Evolutionary conservation across 1,139 yeast genomes (phyloP), one percentile per base, ranked within the genome.

Genomic region (Taphrina deformans): DNA sequence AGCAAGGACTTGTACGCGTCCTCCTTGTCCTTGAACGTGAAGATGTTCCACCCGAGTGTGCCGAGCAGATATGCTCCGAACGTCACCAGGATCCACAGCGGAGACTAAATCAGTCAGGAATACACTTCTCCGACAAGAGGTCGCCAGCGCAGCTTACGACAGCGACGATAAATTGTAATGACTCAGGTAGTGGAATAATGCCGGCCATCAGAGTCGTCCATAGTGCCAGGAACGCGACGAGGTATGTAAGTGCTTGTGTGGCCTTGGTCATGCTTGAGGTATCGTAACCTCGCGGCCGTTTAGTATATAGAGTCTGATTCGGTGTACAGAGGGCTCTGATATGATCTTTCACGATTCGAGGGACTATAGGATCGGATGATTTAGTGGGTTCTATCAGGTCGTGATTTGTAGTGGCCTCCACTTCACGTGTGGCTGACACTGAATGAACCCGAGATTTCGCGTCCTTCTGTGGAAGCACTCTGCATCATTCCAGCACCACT

Each of bases 31-130:
- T 86, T 85, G 77, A 87, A 85, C 1, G 90, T 84, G 72, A 80
- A 78, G 23, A 87, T 86, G 64, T 89, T 90, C 80, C 83, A 83
- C 46, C 93, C 92, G 67, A 87, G 79, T 9, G 88, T 83, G 55
- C 82, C 87, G 71, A 87, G 80, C n/a, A 91, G 85, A 72, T 85
- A 87, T 23, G 88, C 78, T 35, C 92, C 92, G 74, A 87, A 87
- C 5, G 87, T 72, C 38, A 87, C 89, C 70, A 87, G 77, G 0
- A 79, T 81, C 92, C 92, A 87, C 80, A 82, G 85, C 62, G 93
- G 93, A 67, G 87, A 76, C 72, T 71, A 41, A n/a, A 41, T 27
- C 33, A 16, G 58, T 29, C 24, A 26, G n/a, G n/a, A n/a, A n/a
- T n/a, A n/a, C n/a, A n/a, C n/a, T n/a, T n/a, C n/a, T n/a, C n/a